phyloP scores from a whole-genome alignment of 2,329 filamentous ascomycete genomes.

The Fusarium lateritium region DNA sequence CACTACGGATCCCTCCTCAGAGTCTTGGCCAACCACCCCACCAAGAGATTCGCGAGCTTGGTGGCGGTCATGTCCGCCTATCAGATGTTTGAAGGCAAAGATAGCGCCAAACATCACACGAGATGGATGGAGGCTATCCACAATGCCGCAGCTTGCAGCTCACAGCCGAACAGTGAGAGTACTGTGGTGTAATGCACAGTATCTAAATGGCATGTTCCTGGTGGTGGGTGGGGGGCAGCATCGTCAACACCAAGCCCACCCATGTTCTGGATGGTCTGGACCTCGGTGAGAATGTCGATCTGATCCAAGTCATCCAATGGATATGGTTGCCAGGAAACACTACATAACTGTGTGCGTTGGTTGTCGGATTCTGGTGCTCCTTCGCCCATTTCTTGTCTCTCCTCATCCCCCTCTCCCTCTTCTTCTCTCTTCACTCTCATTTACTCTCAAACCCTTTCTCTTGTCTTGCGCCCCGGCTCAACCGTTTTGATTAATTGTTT shows the following conservation, averaged over 20 bases:
- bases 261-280: constrained; percentile 45
- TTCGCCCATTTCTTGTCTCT: constrained; percentile 13
- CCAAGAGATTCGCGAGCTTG: constrained; percentile 46
- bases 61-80: constrained; percentile 39
- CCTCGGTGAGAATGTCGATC: constrained; percentile 46
- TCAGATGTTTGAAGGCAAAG: constrained; percentile 30
- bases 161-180: constrained; percentile 17
- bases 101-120: constrained; percentile 24
- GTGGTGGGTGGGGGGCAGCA: constrained; percentile 34
- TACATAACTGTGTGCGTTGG: constrained; percentile 30
- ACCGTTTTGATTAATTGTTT: neutral
- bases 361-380: constrained; percentile 13
- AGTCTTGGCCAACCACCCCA: constrained; percentile 32
- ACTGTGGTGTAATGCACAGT: constrained; percentile 18
- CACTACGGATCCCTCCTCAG: neutral
- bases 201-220: constrained; percentile 34
- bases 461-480: constrained; percentile 8
- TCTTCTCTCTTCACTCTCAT: neutral
- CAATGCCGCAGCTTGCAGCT: constrained; percentile 29
- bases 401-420: constrained; percentile 1
- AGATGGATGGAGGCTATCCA: constrained; percentile 22
- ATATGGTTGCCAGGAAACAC: constrained; percentile 20
- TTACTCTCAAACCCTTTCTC: constrained; percentile 2
- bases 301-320: constrained; percentile 36
- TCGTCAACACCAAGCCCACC: constrained; percentile 32